Base-by-base conservation (phyloP, 345 rosid genomes). In the Lumnitzera racemosa region DNA sequence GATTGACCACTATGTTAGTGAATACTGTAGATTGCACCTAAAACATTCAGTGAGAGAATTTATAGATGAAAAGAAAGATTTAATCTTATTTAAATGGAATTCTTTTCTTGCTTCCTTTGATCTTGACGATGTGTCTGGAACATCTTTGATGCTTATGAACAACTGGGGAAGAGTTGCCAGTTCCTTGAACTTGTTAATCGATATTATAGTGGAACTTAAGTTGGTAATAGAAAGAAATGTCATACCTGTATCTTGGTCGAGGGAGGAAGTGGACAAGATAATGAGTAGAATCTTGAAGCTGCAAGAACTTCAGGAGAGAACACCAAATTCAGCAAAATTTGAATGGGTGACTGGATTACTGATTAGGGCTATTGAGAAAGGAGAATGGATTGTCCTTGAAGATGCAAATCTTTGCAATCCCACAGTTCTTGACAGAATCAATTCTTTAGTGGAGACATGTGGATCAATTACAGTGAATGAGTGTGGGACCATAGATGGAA, bases 371-470 rank as follows among this genome's bases (percentile, higher is more conserved):
- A 83, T 92, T 68, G 96, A 92, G 74, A 87, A 81, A 61, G 98
- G 98, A 66, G 98, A 92, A 69, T 92, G 98, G 98, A 71, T 92
- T 51, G 79, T 92, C 61, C 75, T 92, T 25, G 86, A 92, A 75
- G 83, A 89, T 76, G 98, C 98, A 73, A 92, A 92, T 75, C 88
- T 92, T 58, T 92, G 98, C 72, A 92, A 80, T 74, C 98, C 98
- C 56, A 89, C 98, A 80, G 98, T 92, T 72, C 98, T 92, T 62
- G 98, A 92, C 72, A 82, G 98, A 67, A 89, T 92, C 71, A 92
- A 92, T 77, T 92, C 98, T 36, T 87, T 92, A 81, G 91, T 86
- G 72, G 98, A 92, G 78, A 80, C 87, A 48, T 69, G 80, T 67
- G 98, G 98, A 70, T 70, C 96, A 2, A 92, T 92, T 69, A 89